phyloP scores from a whole-genome alignment of 2,329 filamentous ascomycete species.

The Neonectria sp. region DNA sequence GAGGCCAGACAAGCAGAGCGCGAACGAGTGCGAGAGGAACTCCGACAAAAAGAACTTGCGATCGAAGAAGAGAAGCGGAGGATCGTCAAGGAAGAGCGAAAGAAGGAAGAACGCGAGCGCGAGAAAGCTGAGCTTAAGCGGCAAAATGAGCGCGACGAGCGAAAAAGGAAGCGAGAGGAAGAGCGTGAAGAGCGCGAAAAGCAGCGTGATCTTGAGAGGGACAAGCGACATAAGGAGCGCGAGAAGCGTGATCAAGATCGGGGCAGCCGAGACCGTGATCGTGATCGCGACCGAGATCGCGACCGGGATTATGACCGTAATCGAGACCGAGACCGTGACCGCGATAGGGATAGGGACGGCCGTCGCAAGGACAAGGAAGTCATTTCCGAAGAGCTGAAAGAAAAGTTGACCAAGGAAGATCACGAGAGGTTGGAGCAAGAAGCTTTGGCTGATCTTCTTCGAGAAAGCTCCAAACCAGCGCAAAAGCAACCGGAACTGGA shows the following conservation, averaged over 20 bases:
- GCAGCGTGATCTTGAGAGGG: slow-evolving; percentile 57
- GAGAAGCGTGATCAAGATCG: slow-evolving; percentile 57
- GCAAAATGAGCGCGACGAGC: slow-evolving; percentile 66
- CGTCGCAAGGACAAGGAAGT: slow-evolving; percentile 55
- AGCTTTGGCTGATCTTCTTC: slow-evolving; percentile 70
- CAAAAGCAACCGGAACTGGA: slow-evolving; percentile 69
- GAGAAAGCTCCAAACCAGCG: slow-evolving; percentile 69
- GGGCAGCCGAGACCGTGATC: slow-evolving; percentile 51
- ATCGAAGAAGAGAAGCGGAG: slow-evolving; percentile 74
- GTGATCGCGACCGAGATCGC: slow-evolving; percentile 51
- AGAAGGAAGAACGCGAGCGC: slow-evolving; percentile 63
- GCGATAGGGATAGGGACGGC: slow-evolving; percentile 50
- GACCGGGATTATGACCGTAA: slow-evolving; percentile 50
- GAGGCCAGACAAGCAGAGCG: slow-evolving; percentile 72
- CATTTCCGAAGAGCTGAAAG: slow-evolving; percentile 63
- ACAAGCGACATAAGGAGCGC: slow-evolving; percentile 58
- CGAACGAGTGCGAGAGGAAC: slow-evolving; percentile 72
- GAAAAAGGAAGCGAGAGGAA: slow-evolving; percentile 66
- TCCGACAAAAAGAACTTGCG: slow-evolving; percentile 71
- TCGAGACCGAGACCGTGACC: slow-evolving; percentile 49
- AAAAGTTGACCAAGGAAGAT: slow-evolving; percentile 71
- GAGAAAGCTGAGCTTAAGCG: slow-evolving; percentile 66
- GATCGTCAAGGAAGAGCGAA: slow-evolving; percentile 71
- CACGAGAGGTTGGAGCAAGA: slow-evolving; percentile 71
- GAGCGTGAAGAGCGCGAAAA: slow-evolving; percentile 70